These are phyloP conservation scores for Chytriomyces sp. DNA, from an alignment of 192 early-diverging fungal genomes.

Conservation along the genomic window DNA sequence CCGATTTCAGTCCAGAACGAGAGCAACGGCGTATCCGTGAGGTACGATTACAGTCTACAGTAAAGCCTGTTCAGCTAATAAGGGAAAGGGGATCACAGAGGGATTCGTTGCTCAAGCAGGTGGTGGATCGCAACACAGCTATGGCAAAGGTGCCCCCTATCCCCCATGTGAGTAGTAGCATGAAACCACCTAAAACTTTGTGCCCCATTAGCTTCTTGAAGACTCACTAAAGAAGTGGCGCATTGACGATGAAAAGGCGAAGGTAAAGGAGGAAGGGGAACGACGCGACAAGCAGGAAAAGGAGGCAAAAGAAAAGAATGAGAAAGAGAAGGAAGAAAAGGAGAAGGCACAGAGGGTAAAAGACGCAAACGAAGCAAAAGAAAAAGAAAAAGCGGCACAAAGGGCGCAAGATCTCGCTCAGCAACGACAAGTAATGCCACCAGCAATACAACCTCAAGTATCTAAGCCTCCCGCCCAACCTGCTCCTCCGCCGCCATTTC, in stretches of 20 bases:
- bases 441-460: not conserved
- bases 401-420: slow-evolving; percentile 6
- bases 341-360: not conserved
- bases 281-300: slow-evolving; percentile 6
- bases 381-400: slow-evolving; percentile 1
- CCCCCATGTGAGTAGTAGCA: not conserved
- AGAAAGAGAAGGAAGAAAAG: slow-evolving; percentile 24
- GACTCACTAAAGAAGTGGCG: not conserved
- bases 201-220: not conserved
- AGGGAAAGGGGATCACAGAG: not conserved
- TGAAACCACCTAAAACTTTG: not conserved
- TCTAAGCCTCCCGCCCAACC: not conserved
- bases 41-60: not conserved
- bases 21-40: not conserved
- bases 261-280: slow-evolving; percentile 11
- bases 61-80: too few relatives aligned
- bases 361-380: slow-evolving; percentile 19
- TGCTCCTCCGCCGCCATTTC: too few relatives aligned
- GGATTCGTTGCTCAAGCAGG: not conserved
- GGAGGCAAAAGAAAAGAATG: slow-evolving; percentile 5
- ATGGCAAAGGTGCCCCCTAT: not conserved
- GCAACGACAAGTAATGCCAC: not conserved
- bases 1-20: not conserved
- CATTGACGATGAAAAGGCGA: not conserved
- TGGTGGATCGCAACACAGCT: not conserved